Base-by-base conservation (phyloP, 2,329 filamentous ascomycete genomes). In the Botrytis sinoallii region DNA sequence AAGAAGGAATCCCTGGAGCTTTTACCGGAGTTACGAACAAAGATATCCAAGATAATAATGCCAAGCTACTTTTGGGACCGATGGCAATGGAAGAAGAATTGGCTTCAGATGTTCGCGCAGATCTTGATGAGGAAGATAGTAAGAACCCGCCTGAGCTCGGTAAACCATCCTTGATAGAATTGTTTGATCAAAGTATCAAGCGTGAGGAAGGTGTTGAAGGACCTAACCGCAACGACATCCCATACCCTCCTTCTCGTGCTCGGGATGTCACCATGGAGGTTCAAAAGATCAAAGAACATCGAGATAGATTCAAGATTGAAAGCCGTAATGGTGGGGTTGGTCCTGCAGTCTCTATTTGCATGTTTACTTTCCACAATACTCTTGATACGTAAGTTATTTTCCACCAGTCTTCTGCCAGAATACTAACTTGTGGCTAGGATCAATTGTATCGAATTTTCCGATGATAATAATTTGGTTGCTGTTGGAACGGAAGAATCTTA, bases 301-400 rank as follows among this genome's bases (percentile, higher is more conserved):
- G 96, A 35, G 95, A 98, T 79, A 89, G 95, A 29, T 97, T 98
- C 82, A 92, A 90, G 80, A 95, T 98, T 73, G 93, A 97, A 74
- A 90, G 91, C 32, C 89, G 92, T 48, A 95, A 93, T 20, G 93
- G 94, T 25, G 95, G 95, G 14, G 88, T 95, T 69, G 94, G 95
- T 22, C 90, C 94, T 72, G 91, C 91, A 40, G 87, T 98, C 74
- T 97, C 94, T 79, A 91, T 97, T 38, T 96, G 93, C 85, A 98
- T 98, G 93, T 98, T 97, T 82, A 99, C 96, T 0, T 97, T 98
- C 80, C 96, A 99, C 85, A 99, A 99, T 82, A 97, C 93, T 0
- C 91, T 94, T 76, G 94, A 97, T 82, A 92, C 90, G 93, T 95
- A 84, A 85, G 89, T 72, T 7, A 12, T 82, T 32, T 32, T 4